phyloP scores from a whole-genome alignment of 2,329 filamentous ascomycete genomes.

The Purpureocillium lavendulum region DNA sequence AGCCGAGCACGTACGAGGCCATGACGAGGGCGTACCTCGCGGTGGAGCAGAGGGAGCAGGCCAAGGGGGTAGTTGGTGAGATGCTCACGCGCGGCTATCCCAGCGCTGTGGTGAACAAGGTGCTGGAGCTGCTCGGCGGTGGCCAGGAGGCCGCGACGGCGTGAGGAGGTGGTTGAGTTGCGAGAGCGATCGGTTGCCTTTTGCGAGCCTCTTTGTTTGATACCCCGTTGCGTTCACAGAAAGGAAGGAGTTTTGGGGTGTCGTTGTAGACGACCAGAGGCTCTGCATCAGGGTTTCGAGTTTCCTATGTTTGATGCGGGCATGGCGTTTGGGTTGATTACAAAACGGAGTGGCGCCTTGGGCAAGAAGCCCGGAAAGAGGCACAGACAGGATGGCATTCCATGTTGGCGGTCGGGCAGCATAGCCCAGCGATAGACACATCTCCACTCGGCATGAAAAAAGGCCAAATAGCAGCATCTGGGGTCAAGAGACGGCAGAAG shows the following conservation, averaged over 20 bases:
- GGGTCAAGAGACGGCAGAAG: conserved; percentile 7
- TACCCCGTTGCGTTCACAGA: conserved; percentile 12
- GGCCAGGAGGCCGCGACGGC: conserved; percentile 28
- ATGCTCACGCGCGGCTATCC: conserved; percentile 89
- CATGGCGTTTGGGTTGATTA: conserved; percentile 16
- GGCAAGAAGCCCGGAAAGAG: conserved; percentile 10
- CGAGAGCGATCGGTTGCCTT: conserved; percentile 7
- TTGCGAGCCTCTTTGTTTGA: conserved; percentile 12
- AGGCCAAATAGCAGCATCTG: conserved; percentile 20
- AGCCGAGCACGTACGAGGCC: conserved; percentile 96
- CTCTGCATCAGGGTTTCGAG: conserved; percentile 2
- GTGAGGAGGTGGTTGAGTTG: conserved; percentile 14
- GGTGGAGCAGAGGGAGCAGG: conserved; percentile 68
- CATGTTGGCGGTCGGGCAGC: too few species aligned
- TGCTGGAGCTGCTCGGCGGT: conserved; percentile 76
- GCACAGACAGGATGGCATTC: too few species aligned
- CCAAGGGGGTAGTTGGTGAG: conserved; percentile 75
- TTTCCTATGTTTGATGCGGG: conserved; percentile 4
- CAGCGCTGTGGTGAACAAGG: conserved; percentile 84
- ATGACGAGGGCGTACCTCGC: conserved; percentile 93
- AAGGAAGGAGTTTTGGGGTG: conserved; percentile 11
- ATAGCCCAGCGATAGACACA: conserved; percentile 30
- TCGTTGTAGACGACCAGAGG: conserved; percentile 9
- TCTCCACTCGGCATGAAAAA: conserved; percentile 39
- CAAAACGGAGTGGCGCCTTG: conserved; percentile 14